Conservation (phyloP, 257 asterid genomes). For the Salvia splendens region DNA sequence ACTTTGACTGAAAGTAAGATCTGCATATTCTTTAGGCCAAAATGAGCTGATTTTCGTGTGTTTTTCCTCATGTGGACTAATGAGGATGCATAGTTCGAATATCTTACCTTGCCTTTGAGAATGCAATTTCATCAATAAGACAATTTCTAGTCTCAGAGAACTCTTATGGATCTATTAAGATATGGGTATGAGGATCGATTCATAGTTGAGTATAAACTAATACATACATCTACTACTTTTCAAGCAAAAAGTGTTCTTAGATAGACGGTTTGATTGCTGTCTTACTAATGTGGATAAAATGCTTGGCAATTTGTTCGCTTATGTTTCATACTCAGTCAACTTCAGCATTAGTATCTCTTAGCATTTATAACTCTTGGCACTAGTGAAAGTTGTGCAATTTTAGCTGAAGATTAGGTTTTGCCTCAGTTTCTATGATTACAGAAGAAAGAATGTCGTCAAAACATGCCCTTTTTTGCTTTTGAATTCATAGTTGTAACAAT, state of each 20-base stretch:
- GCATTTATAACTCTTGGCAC: background rate
- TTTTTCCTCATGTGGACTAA: background rate
- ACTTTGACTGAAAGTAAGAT: background rate
- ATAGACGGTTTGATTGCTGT: conserved; percentile 11
- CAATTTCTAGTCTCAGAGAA: background rate
- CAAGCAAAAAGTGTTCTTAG: no score
- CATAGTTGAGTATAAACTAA: background rate
- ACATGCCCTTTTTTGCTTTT: background rate
- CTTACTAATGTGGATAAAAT: conserved; percentile 1
- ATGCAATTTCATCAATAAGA: background rate
- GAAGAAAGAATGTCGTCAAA: conserved; percentile 3
- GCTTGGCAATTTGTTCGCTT: background rate
- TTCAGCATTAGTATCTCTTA: background rate
- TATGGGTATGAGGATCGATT: no score
- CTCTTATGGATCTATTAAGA: no score
- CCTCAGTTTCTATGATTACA: background rate
- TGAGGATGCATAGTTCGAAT: background rate
- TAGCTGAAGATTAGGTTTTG: background rate
- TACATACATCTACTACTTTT: background rate
- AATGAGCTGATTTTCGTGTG: background rate
- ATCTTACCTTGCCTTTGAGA: background rate
- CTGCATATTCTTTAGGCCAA: background rate
- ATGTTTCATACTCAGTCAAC: background rate
- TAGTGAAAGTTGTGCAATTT: background rate
- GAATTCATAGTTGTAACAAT: background rate